Conservation (phyloP, 225 moss, liverwort and hornwort genomes). For the Ulota crispa region DNA sequence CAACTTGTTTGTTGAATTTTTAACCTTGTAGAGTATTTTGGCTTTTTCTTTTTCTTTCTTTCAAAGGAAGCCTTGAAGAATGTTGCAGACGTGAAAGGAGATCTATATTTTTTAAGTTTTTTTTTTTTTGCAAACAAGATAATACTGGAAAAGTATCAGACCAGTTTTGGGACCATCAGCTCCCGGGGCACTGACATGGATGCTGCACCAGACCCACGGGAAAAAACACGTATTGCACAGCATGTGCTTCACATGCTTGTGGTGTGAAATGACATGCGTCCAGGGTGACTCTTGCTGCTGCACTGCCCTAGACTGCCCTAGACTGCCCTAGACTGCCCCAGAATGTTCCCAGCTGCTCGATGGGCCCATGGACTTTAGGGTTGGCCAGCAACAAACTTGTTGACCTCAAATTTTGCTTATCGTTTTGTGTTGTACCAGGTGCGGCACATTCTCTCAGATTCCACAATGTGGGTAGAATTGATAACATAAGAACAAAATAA, state of each 20-base stretch:
- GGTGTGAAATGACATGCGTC: conserved; percentile 4
- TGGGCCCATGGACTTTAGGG: neutral
- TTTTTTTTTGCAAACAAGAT: too few species aligned
- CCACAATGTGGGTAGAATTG: neutral
- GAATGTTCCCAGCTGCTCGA: too few species aligned
- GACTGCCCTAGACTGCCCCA: too few species aligned
- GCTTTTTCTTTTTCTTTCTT: too few species aligned
- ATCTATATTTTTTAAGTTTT: too few species aligned
- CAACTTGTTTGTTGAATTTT: too few species aligned
- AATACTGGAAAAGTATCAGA: too few species aligned
- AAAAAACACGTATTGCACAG: neutral
- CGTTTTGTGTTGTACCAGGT: neutral
- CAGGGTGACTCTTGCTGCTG: neutral
- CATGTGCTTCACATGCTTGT: neutral
- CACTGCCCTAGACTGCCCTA: neutral
- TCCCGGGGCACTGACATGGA: neutral
- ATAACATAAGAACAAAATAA: too few species aligned
- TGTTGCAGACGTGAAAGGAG: too few species aligned
- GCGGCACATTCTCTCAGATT: neutral
- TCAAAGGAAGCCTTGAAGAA: too few species aligned
- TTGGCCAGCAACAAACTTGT: neutral
- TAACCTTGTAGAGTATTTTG: too few species aligned
- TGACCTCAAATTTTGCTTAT: neutral
- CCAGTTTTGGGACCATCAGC: neutral
- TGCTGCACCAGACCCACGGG: neutral